Conservation (phyloP, 371 early-diverging fungal genomes). For the Haplosporangium sp. region DNA sequence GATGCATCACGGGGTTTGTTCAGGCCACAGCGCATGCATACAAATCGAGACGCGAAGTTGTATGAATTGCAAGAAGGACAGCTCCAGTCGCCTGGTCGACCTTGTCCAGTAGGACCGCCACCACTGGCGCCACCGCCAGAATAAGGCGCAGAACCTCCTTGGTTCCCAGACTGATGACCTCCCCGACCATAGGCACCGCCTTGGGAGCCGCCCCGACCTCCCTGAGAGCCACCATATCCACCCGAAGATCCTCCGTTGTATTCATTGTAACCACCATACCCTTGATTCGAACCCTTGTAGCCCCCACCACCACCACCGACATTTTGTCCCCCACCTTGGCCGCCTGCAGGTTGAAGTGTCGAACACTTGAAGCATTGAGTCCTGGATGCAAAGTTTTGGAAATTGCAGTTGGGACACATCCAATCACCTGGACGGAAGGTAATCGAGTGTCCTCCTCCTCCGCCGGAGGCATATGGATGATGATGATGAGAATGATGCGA, state of each 20-base stretch:
- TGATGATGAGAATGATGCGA: conserved; percentile 51
- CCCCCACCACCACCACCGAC: conserved; percentile 16
- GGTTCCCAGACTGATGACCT: conserved; percentile 21
- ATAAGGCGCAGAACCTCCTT: conserved; percentile 17
- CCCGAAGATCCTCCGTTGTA: conserved; percentile 31
- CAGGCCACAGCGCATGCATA: conserved; percentile 69
- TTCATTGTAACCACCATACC: conserved; percentile 28
- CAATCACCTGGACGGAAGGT: conserved; percentile 75
- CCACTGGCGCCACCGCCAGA: conserved; percentile 30
- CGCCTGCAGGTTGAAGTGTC: conserved; percentile 54
- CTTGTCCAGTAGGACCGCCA: conserved; percentile 41
- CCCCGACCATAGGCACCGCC: conserved; percentile 47
- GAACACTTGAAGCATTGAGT: conserved; percentile 69
- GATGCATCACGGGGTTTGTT: conserved; percentile 53
- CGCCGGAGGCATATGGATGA: conserved; percentile 53
- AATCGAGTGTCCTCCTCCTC: conserved; percentile 37
- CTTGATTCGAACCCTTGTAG: conserved; percentile 26
- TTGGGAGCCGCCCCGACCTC: conserved; percentile 24
- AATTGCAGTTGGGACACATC: conserved; percentile 77
- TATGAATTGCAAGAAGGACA: conserved; percentile 72
- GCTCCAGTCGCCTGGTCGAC: conserved; percentile 75
- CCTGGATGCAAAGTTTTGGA: conserved; percentile 83
- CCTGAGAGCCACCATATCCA: conserved; percentile 21
- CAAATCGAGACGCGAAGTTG: conserved; percentile 76
- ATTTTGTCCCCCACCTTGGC: conserved; percentile 17